phyloP scores from a whole-genome alignment of 2,329 filamentous ascomycete genomes.

The Trichoderma oligosporum region DNA sequence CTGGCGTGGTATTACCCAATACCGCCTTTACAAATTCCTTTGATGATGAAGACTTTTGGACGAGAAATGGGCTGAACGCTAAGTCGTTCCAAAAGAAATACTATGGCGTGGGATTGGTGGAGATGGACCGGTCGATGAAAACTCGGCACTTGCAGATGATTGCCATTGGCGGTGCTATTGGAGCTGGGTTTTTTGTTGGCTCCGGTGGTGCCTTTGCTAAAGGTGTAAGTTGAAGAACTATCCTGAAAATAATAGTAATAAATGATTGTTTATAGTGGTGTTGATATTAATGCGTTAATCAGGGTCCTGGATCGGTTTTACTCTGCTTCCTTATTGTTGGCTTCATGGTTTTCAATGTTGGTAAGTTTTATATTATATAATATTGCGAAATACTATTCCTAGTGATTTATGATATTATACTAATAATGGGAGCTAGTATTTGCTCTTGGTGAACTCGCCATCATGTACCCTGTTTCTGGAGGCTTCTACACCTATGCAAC shows the following conservation, averaged over 20 bases:
- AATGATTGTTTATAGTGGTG: neutral
- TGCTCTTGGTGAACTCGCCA: conserved; percentile 58
- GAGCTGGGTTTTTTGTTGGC: conserved; percentile 61
- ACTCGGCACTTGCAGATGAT: conserved; percentile 60
- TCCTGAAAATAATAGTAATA: neutral
- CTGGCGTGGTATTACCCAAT: neutral
- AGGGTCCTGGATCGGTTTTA: conserved; percentile 42
- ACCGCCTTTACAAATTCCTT: conserved; percentile 20
- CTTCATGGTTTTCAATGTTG: conserved; percentile 58
- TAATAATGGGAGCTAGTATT: conserved; percentile 38
- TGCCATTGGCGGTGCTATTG: conserved; percentile 58
- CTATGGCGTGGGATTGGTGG: conserved; percentile 31
- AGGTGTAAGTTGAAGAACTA: conserved; percentile 40
- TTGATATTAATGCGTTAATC: neutral
- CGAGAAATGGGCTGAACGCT: conserved; percentile 35
- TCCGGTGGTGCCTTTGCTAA: conserved; percentile 51
- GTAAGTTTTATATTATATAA: conserved; percentile 23
- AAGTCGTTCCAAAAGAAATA: conserved; percentile 35
- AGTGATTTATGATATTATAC: neutral
- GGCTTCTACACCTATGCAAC: conserved; percentile 60
- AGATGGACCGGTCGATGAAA: conserved; percentile 49
- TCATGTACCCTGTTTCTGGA: conserved; percentile 60
- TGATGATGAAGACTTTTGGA: conserved; percentile 33
- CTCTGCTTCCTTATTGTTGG: conserved; percentile 55
- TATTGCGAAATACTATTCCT: neutral